Percentiles rank a stretch among this genome's conserved stretches.
phyloP scores from a whole-genome alignment of 768 basidiomycete genomes.

The Sistotremastrum suecicum region DNA sequence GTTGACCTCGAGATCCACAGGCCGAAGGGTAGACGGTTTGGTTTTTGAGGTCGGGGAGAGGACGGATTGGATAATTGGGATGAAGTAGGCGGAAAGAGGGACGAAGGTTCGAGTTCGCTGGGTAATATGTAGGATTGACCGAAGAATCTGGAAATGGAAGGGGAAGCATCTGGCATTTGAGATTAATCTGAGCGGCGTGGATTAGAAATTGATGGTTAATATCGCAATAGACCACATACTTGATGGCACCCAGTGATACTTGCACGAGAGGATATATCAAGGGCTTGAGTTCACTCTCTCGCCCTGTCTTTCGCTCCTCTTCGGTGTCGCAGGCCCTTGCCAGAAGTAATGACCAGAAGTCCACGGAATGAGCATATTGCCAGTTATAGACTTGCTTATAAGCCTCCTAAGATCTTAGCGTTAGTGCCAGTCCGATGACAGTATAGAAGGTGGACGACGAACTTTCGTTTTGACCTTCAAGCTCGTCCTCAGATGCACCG shows the following conservation, averaged over 20 bases:
- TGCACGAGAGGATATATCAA: constrained; percentile 94
- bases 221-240: constrained; percentile 34
- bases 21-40: constrained; percentile 75
- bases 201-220: neutral
- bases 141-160: constrained; percentile 83
- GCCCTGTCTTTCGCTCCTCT: constrained; percentile 28
- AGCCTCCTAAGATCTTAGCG: constrained; percentile 44
- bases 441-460: constrained; percentile 6
- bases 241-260: constrained; percentile 83
- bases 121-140: constrained; percentile 76
- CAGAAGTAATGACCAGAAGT: constrained; percentile 91
- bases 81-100: constrained; percentile 73
- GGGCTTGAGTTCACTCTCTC: constrained; percentile 70
- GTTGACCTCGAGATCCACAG: constrained; percentile 76
- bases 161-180: constrained; percentile 88
- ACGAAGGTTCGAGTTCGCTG: constrained; percentile 76
- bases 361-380: constrained; percentile 92
- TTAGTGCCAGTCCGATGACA: constrained; percentile 6
- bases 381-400: constrained; percentile 96
- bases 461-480: constrained; percentile 84
- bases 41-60: constrained; percentile 55
- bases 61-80: constrained; percentile 71
- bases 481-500: constrained; percentile 81
- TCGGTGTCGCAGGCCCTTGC: constrained; percentile 62
- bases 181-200: constrained; percentile 45